phyloP scores from a whole-genome alignment of 345 rosid species.

The Hevea brasiliensis region DNA sequence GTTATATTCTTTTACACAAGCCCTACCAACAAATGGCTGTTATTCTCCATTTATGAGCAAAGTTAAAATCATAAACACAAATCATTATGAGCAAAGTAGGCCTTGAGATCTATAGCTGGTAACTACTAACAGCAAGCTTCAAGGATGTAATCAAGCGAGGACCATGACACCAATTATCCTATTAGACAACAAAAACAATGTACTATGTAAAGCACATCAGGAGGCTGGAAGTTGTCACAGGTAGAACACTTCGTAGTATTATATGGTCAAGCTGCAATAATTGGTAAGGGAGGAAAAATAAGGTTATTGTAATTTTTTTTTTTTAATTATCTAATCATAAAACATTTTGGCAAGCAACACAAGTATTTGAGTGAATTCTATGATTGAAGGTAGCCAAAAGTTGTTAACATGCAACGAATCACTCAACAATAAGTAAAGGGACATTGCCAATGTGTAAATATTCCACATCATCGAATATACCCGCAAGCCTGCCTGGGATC shows the following conservation, averaged over 20 bases:
- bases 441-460: not conserved
- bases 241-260: no score
- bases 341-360: conserved; percentile 1
- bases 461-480: not conserved
- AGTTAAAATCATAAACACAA: not conserved
- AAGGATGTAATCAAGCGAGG: not conserved
- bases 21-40: not conserved
- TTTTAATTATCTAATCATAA: not conserved
- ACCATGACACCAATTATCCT: not conserved
- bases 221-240: no score
- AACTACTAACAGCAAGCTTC: not conserved
- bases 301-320: not conserved
- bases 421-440: not conserved
- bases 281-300: no score
- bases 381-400: no score
- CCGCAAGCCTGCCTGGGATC: no score
- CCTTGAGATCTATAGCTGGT: not conserved
- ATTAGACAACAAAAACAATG: not conserved
- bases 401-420: not conserved
- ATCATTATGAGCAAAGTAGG: not conserved
- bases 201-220: not conserved
- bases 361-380: not conserved
- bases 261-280: no score
- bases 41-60: not conserved
- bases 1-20: not conserved